Evolutionary conservation across 169 alveolate species (phyloP).

Genomic region (Eimeria necatrix): DNA sequence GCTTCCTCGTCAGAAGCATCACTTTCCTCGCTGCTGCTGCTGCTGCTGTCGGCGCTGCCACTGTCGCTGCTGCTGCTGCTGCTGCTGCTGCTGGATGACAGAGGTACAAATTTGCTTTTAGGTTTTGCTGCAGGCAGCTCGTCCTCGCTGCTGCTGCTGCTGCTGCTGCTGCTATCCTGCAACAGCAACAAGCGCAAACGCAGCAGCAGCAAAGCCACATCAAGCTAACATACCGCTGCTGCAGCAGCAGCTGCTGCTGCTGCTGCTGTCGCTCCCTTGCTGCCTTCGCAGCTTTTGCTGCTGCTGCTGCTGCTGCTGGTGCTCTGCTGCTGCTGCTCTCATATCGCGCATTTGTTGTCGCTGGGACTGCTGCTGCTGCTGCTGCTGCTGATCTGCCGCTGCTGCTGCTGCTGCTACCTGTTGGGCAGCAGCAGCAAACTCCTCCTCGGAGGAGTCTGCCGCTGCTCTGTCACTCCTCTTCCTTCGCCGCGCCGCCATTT

Average conservation of each 20-base stretch:
- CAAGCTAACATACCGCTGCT: no score
- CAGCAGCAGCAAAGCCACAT: no score
- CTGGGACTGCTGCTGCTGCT: no score
- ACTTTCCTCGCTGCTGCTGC: constrained; percentile 27
- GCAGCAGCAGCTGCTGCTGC: neutral
- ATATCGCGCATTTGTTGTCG: no score
- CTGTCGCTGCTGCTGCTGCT: constrained; percentile 51
- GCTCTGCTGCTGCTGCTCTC: no score
- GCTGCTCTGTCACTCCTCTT: neutral
- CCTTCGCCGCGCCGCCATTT: neutral
- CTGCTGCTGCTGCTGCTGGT: no score
- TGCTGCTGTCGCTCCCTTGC: no score
- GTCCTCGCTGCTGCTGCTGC: neutral
- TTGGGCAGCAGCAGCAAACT: neutral
- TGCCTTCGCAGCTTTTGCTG: no score
- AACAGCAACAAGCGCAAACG: neutral
- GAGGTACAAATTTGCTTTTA: neutral
- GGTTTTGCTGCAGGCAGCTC: constrained; percentile 9
- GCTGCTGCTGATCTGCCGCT: no score
- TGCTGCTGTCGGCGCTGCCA: constrained; percentile 14
- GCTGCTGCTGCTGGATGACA: neutral
- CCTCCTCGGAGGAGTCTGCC: neutral
- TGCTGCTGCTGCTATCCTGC: constrained; percentile 1
- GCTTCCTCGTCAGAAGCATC: constrained; percentile 33
- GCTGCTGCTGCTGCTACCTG: no score